Evolutionary conservation across 2,329 filamentous ascomycete species (phyloP).

Genomic region (Fusarium vanettenii): DNA sequence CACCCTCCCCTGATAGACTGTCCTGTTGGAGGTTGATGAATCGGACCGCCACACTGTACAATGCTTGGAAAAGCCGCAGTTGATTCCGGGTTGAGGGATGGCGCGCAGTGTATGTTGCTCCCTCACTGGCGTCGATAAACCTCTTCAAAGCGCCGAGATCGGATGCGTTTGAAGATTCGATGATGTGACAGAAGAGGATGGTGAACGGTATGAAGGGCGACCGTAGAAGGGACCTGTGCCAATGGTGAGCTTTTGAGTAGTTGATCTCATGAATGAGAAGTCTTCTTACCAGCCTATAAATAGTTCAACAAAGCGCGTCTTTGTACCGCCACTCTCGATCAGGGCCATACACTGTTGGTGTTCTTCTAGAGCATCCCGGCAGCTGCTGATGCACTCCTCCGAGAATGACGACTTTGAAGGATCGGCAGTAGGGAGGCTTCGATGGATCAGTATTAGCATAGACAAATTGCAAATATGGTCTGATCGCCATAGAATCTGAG

Average conservation of each 20-base stretch:
- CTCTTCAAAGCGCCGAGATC: constrained; percentile 49
- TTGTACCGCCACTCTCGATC: not conserved
- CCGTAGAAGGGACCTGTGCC: constrained; percentile 21
- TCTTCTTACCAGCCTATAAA: constrained; percentile 17
- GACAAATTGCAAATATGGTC: constrained; percentile 35
- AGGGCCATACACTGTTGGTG: constrained; percentile 18
- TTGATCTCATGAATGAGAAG: not conserved
- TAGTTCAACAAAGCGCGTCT: constrained; percentile 3
- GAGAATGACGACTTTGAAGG: constrained; percentile 27
- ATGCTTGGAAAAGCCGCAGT: not conserved
- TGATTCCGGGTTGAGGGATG: not conserved
- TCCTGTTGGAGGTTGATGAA: not conserved
- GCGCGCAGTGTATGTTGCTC: not conserved
- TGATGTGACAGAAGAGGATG: constrained; percentile 42
- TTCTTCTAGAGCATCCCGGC: constrained; percentile 30
- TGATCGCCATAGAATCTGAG: not conserved
- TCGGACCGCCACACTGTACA: not conserved
- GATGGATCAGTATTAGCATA: constrained; percentile 41
- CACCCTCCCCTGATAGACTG: not conserved
- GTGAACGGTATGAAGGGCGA: constrained; percentile 44
- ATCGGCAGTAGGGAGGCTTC: constrained; percentile 33
- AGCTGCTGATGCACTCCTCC: constrained; percentile 36
- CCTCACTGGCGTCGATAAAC: not conserved
- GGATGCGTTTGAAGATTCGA: constrained; percentile 51
- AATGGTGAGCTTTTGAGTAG: not conserved